Conservation (phyloP, 192 early-diverging fungal species). For the Allomyces javanicus region DNA sequence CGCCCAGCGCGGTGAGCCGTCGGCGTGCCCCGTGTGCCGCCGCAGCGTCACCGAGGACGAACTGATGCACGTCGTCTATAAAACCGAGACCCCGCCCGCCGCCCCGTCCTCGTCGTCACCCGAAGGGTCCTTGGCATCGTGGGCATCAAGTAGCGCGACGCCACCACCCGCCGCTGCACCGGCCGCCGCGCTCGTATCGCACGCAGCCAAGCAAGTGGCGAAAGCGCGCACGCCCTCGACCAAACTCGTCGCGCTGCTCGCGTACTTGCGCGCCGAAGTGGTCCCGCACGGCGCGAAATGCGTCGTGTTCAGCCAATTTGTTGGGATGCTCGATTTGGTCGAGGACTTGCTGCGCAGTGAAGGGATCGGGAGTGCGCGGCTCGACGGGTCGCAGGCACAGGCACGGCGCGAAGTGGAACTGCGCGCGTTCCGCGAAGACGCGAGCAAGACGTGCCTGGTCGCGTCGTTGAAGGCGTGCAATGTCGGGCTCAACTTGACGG, state of each 20-base stretch:
- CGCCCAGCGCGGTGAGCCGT: background rate
- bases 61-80: background rate
- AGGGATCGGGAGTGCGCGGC: conserved; percentile 38
- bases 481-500: conserved; percentile 55
- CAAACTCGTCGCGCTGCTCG: background rate
- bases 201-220: no score
- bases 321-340: conserved; percentile 58
- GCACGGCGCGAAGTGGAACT: conserved; percentile 38
- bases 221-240: no score
- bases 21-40: background rate
- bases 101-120: background rate
- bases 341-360: conserved; percentile 28
- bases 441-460: conserved; percentile 35
- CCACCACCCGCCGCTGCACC: background rate
- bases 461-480: conserved; percentile 47
- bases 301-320: conserved; percentile 92
- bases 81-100: no score
- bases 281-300: conserved; percentile 27
- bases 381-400: conserved; percentile 58
- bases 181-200: no score
- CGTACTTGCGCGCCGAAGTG: background rate
- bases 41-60: background rate
- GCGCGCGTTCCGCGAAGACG: conserved; percentile 36
- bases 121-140: background rate
- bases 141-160: background rate